phyloP scores from a whole-genome alignment of 495 filamentous ascomycete species.

The Neurospora pannonica region DNA sequence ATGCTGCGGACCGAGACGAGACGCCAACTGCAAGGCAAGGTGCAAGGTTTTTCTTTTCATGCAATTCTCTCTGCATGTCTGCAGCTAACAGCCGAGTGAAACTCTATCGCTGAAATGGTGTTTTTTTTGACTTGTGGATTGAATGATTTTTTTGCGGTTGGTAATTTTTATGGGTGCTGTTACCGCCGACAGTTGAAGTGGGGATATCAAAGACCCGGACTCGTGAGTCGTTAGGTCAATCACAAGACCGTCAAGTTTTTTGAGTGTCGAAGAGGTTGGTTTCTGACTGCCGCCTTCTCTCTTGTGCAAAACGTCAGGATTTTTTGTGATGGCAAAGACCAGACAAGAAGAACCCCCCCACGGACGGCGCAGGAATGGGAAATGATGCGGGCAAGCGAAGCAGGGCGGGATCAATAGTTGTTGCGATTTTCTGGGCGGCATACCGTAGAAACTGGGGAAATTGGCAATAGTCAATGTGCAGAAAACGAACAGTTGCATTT shows the following conservation, averaged over 20 bases:
- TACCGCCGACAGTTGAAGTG: not conserved
- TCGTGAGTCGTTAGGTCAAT: not conserved
- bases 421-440: not conserved
- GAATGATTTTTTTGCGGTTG: not conserved
- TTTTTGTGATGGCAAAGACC: not conserved
- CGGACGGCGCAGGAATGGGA: not conserved
- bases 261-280: not conserved
- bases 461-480: too few species aligned
- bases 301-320: not conserved
- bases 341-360: not conserved
- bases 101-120: not conserved
- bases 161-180: not conserved
- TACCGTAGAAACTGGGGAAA: too few species aligned
- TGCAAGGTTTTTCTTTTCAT: not conserved
- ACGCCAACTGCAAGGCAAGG: not conserved
- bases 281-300: not conserved
- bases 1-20: not conserved
- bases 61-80: not conserved
- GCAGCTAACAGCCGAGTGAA: not conserved
- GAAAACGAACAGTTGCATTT: too few species aligned
- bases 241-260: not conserved
- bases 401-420: not conserved
- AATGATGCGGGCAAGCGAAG: not conserved
- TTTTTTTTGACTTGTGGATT: not conserved
- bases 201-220: not conserved